Evolutionary conservation across 2,329 filamentous ascomycete species (phyloP).

Genomic region (Xylaria sp.): DNA sequence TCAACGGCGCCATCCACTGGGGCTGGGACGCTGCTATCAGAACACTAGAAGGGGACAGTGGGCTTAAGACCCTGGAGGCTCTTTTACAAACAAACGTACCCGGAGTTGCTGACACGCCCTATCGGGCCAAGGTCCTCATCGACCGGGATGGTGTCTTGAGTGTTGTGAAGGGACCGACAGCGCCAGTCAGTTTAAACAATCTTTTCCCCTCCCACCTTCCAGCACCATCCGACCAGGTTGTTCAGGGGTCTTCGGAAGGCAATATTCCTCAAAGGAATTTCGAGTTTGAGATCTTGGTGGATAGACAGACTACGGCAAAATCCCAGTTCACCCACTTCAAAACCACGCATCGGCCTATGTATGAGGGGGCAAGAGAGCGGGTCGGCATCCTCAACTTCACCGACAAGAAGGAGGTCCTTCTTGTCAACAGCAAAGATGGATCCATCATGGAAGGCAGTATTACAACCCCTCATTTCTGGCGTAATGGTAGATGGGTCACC

Average conservation of each 20-base stretch:
- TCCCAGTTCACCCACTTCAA: conserved; percentile 85
- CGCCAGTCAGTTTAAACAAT: conserved; percentile 48
- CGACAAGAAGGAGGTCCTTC: conserved; percentile 75
- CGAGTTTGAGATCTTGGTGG: conserved; percentile 58
- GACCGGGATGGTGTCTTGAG: conserved; percentile 58
- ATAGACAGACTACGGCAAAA: conserved; percentile 53
- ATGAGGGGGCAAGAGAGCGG: conserved; percentile 74
- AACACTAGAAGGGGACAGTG: conserved; percentile 57
- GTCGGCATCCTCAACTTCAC: conserved; percentile 60
- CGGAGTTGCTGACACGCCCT: conserved; percentile 49
- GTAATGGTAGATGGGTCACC: conserved; percentile 79
- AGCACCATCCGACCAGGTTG: conserved; percentile 51
- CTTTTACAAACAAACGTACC: conserved; percentile 50
- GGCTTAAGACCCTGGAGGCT: conserved; percentile 56
- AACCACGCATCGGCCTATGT: conserved; percentile 78
- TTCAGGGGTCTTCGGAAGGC: conserved; percentile 27
- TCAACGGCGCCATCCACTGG: conserved; percentile 70
- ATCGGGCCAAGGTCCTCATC: conserved; percentile 67
- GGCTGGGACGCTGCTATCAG: conserved; percentile 61
- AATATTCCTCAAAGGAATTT: conserved; percentile 44
- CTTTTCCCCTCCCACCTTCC: conserved; percentile 69
- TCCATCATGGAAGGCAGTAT: conserved; percentile 87
- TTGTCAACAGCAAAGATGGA: conserved; percentile 69
- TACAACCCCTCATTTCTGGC: conserved; percentile 84
- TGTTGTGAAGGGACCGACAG: conserved; percentile 52